A percentile compares a stretch with the other conserved stretches of the same genome.
Conservation (phyloP, 495 filamentous ascomycete genomes). For the Penicillium arizonense region DNA sequence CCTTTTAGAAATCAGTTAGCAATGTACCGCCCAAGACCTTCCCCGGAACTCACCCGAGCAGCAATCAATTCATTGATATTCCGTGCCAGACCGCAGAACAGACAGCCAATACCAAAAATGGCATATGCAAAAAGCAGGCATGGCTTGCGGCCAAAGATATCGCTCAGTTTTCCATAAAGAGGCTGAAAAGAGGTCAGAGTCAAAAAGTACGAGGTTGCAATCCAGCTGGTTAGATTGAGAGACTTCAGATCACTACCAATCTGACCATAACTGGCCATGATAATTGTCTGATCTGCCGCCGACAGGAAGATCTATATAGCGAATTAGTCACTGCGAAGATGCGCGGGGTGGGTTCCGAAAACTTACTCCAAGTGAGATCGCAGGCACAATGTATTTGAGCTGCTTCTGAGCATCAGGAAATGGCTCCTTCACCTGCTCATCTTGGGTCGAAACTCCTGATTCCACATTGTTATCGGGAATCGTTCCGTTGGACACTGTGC, state of each 20-base stretch:
- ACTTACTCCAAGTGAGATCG: conserved; percentile 50
- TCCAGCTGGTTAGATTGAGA: conserved; percentile 79
- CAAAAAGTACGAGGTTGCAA: conserved; percentile 75
- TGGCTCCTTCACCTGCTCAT: conserved; percentile 26
- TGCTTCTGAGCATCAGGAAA: conserved; percentile 28
- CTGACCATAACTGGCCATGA: conserved; percentile 73
- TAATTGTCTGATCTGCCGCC: conserved; percentile 79
- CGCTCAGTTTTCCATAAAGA: conserved; percentile 72
- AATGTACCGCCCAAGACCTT: background rate
- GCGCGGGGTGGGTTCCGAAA: background rate
- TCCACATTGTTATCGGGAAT: conserved; percentile 24
- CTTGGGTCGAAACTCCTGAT: conserved; percentile 11
- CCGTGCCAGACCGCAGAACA: conserved; percentile 69
- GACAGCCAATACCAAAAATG: conserved; percentile 71
- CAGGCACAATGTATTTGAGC: conserved; percentile 48
- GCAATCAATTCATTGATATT: conserved; percentile 70
- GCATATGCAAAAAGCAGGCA: conserved; percentile 71
- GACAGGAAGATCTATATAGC: conserved; percentile 59
- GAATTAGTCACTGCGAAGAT: background rate
- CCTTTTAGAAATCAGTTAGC: conserved; percentile 16
- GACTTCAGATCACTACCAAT: conserved; percentile 81
- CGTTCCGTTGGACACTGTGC: conserved; percentile 24
- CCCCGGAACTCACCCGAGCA: conserved; percentile 45
- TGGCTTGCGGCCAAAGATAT: conserved; percentile 81
- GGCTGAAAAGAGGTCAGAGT: conserved; percentile 79